These are phyloP conservation scores for Fusarium sp. DNA, from an alignment of 2,329 filamentous ascomycete species.

Conservation along the genomic window DNA sequence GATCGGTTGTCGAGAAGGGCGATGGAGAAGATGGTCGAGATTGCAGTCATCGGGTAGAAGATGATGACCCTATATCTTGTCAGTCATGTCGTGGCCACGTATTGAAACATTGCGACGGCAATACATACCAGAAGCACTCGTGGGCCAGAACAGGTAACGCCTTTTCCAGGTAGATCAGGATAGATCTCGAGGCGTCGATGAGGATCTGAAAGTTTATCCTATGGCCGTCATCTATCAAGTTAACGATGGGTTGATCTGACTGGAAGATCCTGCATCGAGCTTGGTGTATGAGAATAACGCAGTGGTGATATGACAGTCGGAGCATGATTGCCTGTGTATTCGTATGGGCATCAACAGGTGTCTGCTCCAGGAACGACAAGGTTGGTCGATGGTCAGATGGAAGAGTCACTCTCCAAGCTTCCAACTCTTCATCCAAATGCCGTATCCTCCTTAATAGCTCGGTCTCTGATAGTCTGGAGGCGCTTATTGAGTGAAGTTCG, in stretches of 20 bases:
- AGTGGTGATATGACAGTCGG: background rate
- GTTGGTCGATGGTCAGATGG: background rate
- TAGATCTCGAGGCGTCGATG: background rate
- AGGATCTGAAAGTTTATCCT: background rate
- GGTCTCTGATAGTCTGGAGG: background rate
- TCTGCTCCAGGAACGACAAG: background rate
- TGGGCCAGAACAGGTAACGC: background rate
- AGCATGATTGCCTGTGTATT: slow-evolving; percentile 6
- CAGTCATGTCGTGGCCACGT: fast-evolving
- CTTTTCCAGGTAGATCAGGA: background rate
- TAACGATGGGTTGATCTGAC: fast-evolving
- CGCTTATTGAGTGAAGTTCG: background rate
- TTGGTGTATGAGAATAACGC: background rate
- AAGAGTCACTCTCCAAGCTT: slow-evolving; percentile 4
- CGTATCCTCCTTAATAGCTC: background rate
- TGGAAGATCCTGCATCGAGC: background rate
- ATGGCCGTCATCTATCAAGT: background rate
- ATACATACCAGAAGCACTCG: background rate
- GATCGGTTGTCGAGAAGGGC: background rate
- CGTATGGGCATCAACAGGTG: background rate
- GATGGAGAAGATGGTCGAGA: background rate
- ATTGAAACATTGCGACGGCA: fast-evolving
- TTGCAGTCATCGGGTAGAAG: slow-evolving; percentile 1
- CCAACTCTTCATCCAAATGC: slow-evolving; percentile 4
- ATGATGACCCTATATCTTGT: background rate